Evolutionary conservation across 2,329 filamentous ascomycete genomes (phyloP).

Genomic region (Alternaria triticimaculans): DNA sequence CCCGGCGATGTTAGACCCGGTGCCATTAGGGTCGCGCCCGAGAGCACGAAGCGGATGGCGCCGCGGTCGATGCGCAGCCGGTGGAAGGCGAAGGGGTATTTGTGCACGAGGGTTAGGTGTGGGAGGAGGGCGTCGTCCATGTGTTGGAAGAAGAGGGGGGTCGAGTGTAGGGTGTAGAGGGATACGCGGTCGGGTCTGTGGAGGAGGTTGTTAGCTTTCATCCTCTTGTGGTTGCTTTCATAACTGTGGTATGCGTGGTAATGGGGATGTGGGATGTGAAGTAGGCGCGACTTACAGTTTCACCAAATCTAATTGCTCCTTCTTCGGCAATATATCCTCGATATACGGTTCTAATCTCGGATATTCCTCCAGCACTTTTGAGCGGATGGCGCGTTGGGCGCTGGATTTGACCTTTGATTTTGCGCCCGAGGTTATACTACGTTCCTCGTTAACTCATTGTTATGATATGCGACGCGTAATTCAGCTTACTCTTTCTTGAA

Average conservation of each 20-base stretch:
- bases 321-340: slow-evolving; percentile 95
- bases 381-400: slow-evolving; percentile 84
- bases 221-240: not conserved
- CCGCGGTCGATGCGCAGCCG: slow-evolving; percentile 91
- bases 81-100: slow-evolving; percentile 84
- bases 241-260: not conserved
- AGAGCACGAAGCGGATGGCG: slow-evolving; percentile 94
- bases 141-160: slow-evolving; percentile 91
- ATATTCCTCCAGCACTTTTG: slow-evolving; percentile 82
- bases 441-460: too few relatives aligned
- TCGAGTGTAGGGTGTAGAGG: slow-evolving; percentile 80
- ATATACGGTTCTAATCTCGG: slow-evolving; percentile 86
- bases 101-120: slow-evolving; percentile 87
- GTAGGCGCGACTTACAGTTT: slow-evolving; percentile 70
- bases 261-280: too few relatives aligned
- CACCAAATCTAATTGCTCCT: slow-evolving; percentile 85
- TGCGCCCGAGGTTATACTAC: slow-evolving; percentile 74
- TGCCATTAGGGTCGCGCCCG: slow-evolving; percentile 93
- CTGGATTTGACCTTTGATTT: slow-evolving; percentile 99
- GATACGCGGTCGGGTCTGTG: slow-evolving; percentile 79
- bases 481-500: slow-evolving; percentile 46
- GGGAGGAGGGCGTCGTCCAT: slow-evolving; percentile 79
- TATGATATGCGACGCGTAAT: not conserved
- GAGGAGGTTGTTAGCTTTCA: slow-evolving; percentile 8
- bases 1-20: slow-evolving; percentile 87